Evolutionary conservation across 2,329 filamentous ascomycete species (phyloP).

Genomic region (Fusarium mangiferae): DNA sequence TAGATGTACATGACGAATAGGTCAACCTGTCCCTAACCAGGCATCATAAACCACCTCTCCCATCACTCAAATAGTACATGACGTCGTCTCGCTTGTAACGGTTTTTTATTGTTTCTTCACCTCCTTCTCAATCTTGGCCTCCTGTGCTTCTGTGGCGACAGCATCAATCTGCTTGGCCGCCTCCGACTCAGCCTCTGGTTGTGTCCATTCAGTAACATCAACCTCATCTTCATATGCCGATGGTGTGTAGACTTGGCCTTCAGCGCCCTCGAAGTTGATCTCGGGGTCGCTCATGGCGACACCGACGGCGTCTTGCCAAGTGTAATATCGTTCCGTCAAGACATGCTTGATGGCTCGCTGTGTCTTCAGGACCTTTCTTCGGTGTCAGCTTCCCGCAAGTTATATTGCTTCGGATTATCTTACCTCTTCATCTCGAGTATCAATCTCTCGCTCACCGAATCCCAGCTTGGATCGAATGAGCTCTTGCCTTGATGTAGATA

Average conservation of each 20-base stretch:
- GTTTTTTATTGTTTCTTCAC: constrained; percentile 27
- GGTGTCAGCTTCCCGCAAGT: constrained; percentile 15
- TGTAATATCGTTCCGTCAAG: constrained; percentile 87
- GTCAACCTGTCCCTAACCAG: constrained; percentile 5
- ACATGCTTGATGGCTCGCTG: constrained; percentile 86
- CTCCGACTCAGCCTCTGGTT: constrained; percentile 32
- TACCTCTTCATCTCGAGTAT: constrained; percentile 73
- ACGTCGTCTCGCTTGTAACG: neutral
- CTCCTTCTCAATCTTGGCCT: constrained; percentile 38
- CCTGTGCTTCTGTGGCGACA: constrained; percentile 21
- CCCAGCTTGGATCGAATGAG: constrained; percentile 73
- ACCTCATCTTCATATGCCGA: constrained; percentile 51
- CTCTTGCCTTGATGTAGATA: constrained; percentile 81
- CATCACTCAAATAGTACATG: constrained; percentile 26
- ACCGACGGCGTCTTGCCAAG: constrained; percentile 80
- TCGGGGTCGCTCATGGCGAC: constrained; percentile 74
- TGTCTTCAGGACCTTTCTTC: constrained; percentile 74
- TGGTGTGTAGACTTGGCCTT: constrained; percentile 62
- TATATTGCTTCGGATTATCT: constrained; percentile 40
- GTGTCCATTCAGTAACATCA: constrained; percentile 40
- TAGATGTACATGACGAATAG: constrained; percentile 41
- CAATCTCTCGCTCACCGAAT: constrained; percentile 77
- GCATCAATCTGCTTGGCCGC: constrained; percentile 28
- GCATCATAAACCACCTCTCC: constrained; percentile 1
- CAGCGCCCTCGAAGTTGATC: constrained; percentile 65